Evolutionary conservation across 139 green algal species (phyloP).

Genomic region (Diplosphaera chodatii): DNA sequence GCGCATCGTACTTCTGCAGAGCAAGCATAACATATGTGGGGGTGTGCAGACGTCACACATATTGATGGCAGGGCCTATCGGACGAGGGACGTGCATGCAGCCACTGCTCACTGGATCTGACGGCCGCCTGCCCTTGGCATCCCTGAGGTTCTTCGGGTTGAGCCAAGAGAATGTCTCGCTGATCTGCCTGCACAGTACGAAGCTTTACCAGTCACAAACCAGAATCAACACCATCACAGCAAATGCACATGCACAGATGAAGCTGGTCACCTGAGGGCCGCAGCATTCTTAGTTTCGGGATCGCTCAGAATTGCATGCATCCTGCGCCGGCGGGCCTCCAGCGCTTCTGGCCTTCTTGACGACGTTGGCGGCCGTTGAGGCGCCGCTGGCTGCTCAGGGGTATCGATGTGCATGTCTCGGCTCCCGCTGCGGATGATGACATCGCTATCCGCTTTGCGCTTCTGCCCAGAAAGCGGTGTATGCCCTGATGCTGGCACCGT

Average conservation of each 20-base stretch:
- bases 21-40: too few relatives aligned
- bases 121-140: conserved; percentile 7
- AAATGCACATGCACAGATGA: too few relatives aligned
- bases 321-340: not conserved
- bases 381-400: not conserved
- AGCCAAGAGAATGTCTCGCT: conserved; percentile 16
- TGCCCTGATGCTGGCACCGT: too few relatives aligned
- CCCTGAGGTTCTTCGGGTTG: conserved; percentile 4
- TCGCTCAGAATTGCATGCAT: conserved; percentile 4
- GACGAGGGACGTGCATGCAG: too few relatives aligned
- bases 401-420: not conserved
- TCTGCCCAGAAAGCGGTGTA: not conserved
- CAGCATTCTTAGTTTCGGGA: conserved; percentile 4
- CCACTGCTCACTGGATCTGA: conserved; percentile 12
- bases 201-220: too few relatives aligned
- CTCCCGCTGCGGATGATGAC: not conserved
- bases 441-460: not conserved
- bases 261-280: conserved; percentile 9
- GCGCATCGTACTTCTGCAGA: conserved; percentile 24
- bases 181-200: conserved; percentile 14
- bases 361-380: not conserved
- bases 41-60: too few relatives aligned
- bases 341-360: too few relatives aligned
- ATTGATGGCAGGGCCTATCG: too few relatives aligned
- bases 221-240: too few relatives aligned